A percentile compares a stretch with the other conserved stretches of the same genome.
Evolutionary conservation across 2,329 filamentous ascomycete species (phyloP).

Genomic region (Spiromastix sp.): DNA sequence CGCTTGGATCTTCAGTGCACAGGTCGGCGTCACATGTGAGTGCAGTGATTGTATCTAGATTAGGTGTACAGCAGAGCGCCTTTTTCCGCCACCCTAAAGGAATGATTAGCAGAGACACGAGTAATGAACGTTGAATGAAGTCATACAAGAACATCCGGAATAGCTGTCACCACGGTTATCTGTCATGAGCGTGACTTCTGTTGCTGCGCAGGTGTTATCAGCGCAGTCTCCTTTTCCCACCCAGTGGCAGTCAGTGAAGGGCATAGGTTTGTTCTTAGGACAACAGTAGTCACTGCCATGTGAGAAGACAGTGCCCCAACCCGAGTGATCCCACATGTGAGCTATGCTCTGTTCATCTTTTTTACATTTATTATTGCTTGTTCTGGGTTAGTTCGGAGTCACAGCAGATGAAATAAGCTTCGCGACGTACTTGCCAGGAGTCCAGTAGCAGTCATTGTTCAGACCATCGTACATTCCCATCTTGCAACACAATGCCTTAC

Average conservation of each 20-base stretch:
- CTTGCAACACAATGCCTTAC: conserved; percentile 2
- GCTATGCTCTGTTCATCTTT: neutral
- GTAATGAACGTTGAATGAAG: too few species aligned
- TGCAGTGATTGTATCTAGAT: neutral
- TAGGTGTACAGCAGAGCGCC: conserved; percentile 1
- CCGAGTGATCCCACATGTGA: conserved; percentile 1
- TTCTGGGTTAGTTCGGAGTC: conserved; percentile 1
- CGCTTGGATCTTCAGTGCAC: neutral
- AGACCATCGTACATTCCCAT: conserved; percentile 1
- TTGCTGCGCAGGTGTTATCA: conserved; percentile 1
- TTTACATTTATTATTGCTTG: neutral
- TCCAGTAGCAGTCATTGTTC: conserved; percentile 1
- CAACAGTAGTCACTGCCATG: conserved; percentile 2
- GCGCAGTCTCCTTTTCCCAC: conserved; percentile 1
- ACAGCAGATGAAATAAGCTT: too few species aligned
- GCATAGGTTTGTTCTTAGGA: neutral
- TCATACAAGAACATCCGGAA: neutral
- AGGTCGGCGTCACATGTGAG: neutral
- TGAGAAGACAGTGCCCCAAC: conserved; percentile 1
- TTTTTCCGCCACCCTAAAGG: conserved; percentile 2
- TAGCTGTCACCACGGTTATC: neutral
- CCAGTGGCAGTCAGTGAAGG: conserved; percentile 1
- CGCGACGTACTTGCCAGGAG: neutral
- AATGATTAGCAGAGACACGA: neutral
- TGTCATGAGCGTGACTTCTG: neutral